A percentile compares a stretch with the other conserved stretches of the same genome.
Evolutionary conservation across 2,329 filamentous ascomycete genomes (phyloP).

Genomic region (Plectosphaerella cucumerina): DNA sequence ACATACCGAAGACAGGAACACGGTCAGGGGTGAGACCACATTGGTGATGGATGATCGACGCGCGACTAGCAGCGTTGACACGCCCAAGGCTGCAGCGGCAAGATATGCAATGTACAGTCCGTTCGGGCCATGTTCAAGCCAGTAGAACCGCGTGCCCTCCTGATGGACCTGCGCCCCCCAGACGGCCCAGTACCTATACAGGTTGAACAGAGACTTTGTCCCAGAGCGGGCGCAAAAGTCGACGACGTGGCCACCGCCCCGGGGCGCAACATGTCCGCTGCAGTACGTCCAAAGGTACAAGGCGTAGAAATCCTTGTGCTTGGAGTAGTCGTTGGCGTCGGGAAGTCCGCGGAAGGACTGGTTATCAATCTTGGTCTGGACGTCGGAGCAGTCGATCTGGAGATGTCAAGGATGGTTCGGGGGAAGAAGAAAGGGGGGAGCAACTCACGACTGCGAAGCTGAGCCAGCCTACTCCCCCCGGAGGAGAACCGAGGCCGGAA

Average conservation of each 20-base stretch:
- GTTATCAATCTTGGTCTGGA: background rate
- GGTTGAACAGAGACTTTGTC: background rate
- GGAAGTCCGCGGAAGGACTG: slow-evolving; percentile 4
- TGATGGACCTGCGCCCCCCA: background rate
- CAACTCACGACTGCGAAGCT: background rate
- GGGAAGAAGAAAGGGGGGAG: background rate
- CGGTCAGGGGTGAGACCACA: background rate
- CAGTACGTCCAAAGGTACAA: slow-evolving; percentile 6
- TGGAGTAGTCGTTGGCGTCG: slow-evolving; percentile 7
- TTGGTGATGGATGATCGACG: background rate
- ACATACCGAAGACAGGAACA: background rate
- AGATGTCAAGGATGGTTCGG: too few relatives aligned
- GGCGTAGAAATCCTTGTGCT: slow-evolving; percentile 7
- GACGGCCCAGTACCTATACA: background rate
- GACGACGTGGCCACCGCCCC: background rate
- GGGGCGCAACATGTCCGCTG: background rate
- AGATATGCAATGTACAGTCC: background rate
- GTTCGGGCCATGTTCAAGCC: background rate
- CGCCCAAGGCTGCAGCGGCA: background rate
- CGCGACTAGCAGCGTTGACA: background rate
- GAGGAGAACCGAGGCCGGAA: background rate
- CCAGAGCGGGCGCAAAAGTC: background rate
- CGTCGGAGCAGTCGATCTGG: slow-evolving; percentile 4
- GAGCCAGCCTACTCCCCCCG: background rate
- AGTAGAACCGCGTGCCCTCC: background rate